Conservation (phyloP, 2,329 filamentous ascomycete species). For the Colletotrichum horii region DNA sequence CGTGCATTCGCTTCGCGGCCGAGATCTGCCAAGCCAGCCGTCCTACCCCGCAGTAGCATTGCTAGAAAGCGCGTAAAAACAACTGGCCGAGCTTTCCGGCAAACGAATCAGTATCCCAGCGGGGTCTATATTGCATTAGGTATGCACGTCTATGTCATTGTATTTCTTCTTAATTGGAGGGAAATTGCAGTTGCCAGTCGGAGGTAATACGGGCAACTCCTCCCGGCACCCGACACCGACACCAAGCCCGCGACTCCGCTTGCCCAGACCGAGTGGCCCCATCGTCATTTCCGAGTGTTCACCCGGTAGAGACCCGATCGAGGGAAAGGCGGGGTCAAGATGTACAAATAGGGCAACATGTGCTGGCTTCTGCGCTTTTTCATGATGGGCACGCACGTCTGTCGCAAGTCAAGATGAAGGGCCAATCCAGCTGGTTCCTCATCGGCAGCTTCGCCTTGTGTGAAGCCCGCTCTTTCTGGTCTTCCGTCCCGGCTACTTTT, state of each 20-base stretch:
- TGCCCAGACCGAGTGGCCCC: not conserved
- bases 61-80: not conserved
- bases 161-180: not conserved
- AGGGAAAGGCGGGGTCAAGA: not conserved
- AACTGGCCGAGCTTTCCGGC: not conserved
- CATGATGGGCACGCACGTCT: not conserved
- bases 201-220: not conserved
- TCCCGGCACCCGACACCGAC: not conserved
- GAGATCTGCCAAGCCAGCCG: not conserved
- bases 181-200: not conserved
- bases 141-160: not conserved
- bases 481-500: conserved; percentile 1
- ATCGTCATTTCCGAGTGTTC: not conserved
- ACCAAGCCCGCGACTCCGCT: not conserved
- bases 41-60: conserved; percentile 10
- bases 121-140: not conserved
- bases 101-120: not conserved
- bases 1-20: not conserved
- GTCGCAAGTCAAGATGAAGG: not conserved
- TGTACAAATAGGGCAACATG: not conserved
- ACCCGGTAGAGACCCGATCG: not conserved
- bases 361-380: not conserved
- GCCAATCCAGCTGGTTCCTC: not conserved
- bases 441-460: not conserved
- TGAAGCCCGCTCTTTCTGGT: conserved; percentile 10